Percentiles rank a stretch among this genome's conserved stretches.
These are phyloP conservation scores for Vitis cinerea DNA, from an alignment of 164 flowering plant genomes.

Conservation along the genomic window DNA sequence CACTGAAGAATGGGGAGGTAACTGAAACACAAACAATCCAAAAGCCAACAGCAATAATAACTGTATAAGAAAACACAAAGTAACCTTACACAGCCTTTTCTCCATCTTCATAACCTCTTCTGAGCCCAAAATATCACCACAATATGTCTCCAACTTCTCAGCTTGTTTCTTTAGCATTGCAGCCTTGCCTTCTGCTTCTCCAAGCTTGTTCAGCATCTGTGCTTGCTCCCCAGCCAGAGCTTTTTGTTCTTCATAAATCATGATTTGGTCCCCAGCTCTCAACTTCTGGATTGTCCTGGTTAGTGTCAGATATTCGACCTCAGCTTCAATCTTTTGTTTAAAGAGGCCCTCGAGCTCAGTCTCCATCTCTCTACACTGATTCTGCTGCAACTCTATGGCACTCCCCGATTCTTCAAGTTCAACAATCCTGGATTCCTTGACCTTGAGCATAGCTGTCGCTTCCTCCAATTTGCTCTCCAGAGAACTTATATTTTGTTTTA, in stretches of 20 bases:
- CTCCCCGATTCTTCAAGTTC: constrained; percentile 42
- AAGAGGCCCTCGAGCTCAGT: constrained; percentile 47
- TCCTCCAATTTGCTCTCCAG: constrained; percentile 51
- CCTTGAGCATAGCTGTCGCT: constrained; percentile 22
- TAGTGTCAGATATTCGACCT: constrained; percentile 49
- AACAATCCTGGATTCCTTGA: constrained; percentile 39
- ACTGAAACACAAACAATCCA: constrained; percentile 31
- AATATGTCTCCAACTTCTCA: constrained; percentile 32
- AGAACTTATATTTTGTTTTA: constrained; percentile 28
- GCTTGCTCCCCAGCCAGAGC: constrained; percentile 31
- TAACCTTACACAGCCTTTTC: constrained; percentile 35
- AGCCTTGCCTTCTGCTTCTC: constrained; percentile 36
- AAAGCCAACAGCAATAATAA: constrained; percentile 40
- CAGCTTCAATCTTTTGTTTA: constrained; percentile 62
- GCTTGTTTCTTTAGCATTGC: constrained; percentile 30
- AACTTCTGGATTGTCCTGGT: constrained; percentile 31
- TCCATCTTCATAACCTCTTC: constrained; percentile 37
- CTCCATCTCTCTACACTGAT: constrained; percentile 28
- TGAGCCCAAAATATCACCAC: constrained; percentile 23
- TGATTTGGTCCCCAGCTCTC: constrained; percentile 25
- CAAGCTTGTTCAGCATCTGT: constrained; percentile 32
- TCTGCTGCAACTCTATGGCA: constrained; percentile 14
- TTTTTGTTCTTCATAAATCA: constrained; percentile 31
- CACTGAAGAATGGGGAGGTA: constrained; percentile 28
- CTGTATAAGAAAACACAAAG: constrained; percentile 40